Evolutionary conservation across 2,329 filamentous ascomycete species (phyloP), one percentile per base, ranked within the genome.

Genomic region (Epichloe uncinata): DNA sequence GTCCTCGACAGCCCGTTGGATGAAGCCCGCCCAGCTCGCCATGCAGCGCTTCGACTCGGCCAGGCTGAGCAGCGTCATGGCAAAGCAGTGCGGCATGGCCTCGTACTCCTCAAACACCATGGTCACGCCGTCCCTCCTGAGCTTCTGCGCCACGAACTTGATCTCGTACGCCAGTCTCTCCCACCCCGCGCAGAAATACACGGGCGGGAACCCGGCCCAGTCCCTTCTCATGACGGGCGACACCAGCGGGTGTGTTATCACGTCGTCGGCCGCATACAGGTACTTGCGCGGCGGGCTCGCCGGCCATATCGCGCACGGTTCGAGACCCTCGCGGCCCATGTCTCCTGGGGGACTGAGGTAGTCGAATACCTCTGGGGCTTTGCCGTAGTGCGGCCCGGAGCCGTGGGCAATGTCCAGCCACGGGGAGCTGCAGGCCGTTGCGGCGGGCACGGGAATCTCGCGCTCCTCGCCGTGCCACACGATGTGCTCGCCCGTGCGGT

Each of bases 61-160:
- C 2, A 73, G 61, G 4, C 66, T 64, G 2, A 71, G 64, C 50
- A 87, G 65, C 1, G 86, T 54, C 54, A 80, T 58, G 0, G 75
- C 78, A 60, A 87, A 91, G 56, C 78, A 80, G 65, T 90, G 86
- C 49, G 87, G 85, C 86, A 91, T 91, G 3, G 79, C 83, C 62
- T 89, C 82, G 61, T 81, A 93, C 65, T 87, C 78, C 61, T 86
- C 79, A 58, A 81, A 84, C 3, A 78, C 71, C 0, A 90, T 77
- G 0, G 59, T 60, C 0, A 83, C 82, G 5, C 77, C 79, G 43
- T 84, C 77, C 7, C 58, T 55, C 15, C 70, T 69, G 11, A 85
- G 69, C 38, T 73, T 72, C 40, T 68, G 65, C 0, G 81, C 84
- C 2, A 87, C 60, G 48, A 78, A 78, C 54, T 73, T 73, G 52